Evolutionary conservation across 768 basidiomycete genomes (phyloP), one percentile per base, ranked within the genome.

Genomic region (Austroboletus festivus): DNA sequence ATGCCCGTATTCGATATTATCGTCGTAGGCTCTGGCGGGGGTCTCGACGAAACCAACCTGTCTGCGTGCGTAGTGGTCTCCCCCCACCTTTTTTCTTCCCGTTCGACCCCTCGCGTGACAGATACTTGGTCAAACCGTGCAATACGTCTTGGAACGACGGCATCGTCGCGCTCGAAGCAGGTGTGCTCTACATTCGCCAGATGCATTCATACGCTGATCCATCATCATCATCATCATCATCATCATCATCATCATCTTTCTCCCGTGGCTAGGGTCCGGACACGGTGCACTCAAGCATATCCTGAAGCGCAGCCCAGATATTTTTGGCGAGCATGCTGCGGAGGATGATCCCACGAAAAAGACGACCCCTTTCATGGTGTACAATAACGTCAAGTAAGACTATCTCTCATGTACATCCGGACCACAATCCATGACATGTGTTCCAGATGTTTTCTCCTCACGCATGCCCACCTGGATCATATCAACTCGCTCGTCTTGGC

Each of bases 381-480:
- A 71, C 39, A 44, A 60, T 42, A 64, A 60, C 48, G 65, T 71
- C 54, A 60, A 68, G 70, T 66, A n/a, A 55, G 64, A 44, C 9
- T 33, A 11, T 28, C 12, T 28, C 28, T 28, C 28, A 12, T 28
- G 5, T n/a, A n/a, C n/a, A n/a, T n/a, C n/a, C n/a, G n/a, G n/a
- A n/a, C n/a, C n/a, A n/a, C n/a, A n/a, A n/a, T n/a, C n/a, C n/a
- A n/a, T n/a, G n/a, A n/a, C n/a, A n/a, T n/a, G n/a, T n/a, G n/a
- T n/a, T n/a, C n/a, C 38, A 93, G 91, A 52, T 89, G 83, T 55
- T 95, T 88, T 60, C 74, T 94, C 51, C 73, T 96, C 56, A 87
- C 89, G 5, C 93, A 95, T 62, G 85, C 89, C 0, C 94, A 98
- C 67, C 70, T 97, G 22, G 94, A 98, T 69, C 94, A 98, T 65